Percentiles rank a stretch among this genome's conserved stretches.
These are phyloP conservation scores for Magnusiomyces sp. DNA, from an alignment of 1,139 yeast genomes.

Conservation along the genomic window DNA sequence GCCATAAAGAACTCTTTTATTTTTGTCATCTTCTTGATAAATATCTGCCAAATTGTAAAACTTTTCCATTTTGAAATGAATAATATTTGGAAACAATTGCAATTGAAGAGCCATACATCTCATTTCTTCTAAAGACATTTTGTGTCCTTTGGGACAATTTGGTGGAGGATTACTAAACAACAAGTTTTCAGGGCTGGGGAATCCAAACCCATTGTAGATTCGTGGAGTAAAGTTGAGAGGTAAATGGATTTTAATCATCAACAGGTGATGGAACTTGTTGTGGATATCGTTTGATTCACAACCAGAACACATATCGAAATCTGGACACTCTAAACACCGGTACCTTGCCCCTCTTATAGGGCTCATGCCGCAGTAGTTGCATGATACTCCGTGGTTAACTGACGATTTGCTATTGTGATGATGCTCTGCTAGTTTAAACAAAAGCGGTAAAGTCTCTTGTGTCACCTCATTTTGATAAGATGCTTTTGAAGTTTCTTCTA, in stretches of 20 bases:
- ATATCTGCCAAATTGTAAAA: slow-evolving; percentile 5
- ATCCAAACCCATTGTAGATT: slow-evolving; percentile 2
- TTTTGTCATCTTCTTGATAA: background rate
- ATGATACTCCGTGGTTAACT: slow-evolving; percentile 28
- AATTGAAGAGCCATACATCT: background rate
- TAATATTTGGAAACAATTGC: background rate
- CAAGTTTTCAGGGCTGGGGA: background rate
- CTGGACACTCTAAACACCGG: slow-evolving; percentile 29
- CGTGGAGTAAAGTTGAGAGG: slow-evolving; percentile 21
- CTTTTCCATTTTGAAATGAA: background rate
- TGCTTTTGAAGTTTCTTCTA: background rate
- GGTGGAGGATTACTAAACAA: background rate
- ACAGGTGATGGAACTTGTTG: slow-evolving; percentile 20
- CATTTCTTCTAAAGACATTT: background rate
- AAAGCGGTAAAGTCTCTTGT: slow-evolving; percentile 20
- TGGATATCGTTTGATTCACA: slow-evolving; percentile 25
- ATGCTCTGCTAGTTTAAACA: slow-evolving; percentile 24
- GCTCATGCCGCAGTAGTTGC: slow-evolving; percentile 26
- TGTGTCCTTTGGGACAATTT: background rate
- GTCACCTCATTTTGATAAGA: no score
- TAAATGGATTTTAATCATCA: slow-evolving; percentile 24
- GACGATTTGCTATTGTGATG: slow-evolving; percentile 17
- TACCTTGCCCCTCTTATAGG: slow-evolving; percentile 28
- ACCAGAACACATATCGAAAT: slow-evolving; percentile 27
- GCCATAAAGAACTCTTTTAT: slow-evolving; percentile 12